A percentile compares a stretch with the other conserved stretches of the same genome.
Conservation (phyloP, 345 rosid genomes). For the Eucalyptus cladocalyx region DNA sequence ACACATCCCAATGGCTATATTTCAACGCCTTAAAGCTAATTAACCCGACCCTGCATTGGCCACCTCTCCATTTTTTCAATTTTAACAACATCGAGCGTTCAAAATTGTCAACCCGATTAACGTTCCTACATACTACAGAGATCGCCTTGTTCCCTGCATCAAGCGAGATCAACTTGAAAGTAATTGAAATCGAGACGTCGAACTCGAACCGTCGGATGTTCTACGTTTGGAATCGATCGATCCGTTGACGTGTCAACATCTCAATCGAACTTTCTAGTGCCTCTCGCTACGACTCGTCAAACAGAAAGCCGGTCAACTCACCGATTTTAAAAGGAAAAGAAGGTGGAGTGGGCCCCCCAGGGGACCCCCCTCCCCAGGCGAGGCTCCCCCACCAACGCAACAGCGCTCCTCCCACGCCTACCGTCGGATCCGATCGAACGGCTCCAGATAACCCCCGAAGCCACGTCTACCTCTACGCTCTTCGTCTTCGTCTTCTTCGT, state of each 20-base stretch:
- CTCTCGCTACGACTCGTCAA: not conserved
- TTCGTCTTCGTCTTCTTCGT: not conserved
- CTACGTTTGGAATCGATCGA: not conserved
- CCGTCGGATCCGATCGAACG: not conserved
- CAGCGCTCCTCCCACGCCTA: not conserved
- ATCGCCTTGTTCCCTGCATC: not conserved
- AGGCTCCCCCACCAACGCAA: not conserved
- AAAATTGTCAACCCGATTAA: not conserved
- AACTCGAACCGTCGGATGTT: not conserved
- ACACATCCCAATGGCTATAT: not conserved
- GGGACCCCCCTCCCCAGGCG: not conserved
- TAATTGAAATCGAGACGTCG: not conserved
- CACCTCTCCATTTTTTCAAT: not conserved
- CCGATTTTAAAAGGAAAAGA: not conserved
- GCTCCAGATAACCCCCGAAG: not conserved
- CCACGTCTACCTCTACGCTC: not conserved
- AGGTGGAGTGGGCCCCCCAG: not conserved
- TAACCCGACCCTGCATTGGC: rapidly evolving
- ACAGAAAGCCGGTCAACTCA: not conserved
- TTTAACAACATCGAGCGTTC: not conserved
- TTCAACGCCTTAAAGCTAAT: rapidly evolving
- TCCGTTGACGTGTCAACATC: not conserved
- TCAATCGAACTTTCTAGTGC: not conserved
- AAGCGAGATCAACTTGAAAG: not conserved
- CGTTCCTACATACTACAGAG: not conserved